Evolutionary conservation across 2,329 filamentous ascomycete genomes (phyloP).

Genomic region (Apiospora marii): DNA sequence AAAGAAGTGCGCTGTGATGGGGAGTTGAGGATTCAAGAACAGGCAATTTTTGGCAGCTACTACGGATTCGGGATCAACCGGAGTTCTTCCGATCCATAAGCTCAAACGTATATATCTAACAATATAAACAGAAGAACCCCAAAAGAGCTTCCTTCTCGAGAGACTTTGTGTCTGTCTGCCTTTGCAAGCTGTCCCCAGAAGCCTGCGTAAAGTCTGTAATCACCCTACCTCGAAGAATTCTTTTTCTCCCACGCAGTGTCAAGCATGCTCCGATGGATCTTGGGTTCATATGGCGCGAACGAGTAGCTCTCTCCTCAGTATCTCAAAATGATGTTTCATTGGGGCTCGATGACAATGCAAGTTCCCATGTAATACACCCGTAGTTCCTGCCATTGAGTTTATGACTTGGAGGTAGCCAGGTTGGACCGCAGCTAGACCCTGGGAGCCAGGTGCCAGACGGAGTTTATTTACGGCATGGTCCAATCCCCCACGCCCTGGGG

Average conservation of each 20-base stretch:
- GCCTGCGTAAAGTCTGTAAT: no score
- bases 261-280: no score
- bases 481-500: not conserved
- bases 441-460: not conserved
- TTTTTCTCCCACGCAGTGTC: not conserved
- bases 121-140: not conserved
- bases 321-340: not conserved
- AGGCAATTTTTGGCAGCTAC: slow-evolving; percentile 10
- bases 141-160: not conserved
- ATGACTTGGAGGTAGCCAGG: not conserved
- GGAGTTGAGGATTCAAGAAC: not conserved
- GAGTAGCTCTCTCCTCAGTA: no score
- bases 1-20: not conserved
- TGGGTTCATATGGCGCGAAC: no score
- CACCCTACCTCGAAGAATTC: no score
- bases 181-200: no score
- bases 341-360: no score
- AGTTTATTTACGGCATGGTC: not conserved
- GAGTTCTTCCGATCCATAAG: slow-evolving; percentile 18
- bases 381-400: not conserved
- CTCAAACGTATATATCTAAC: not conserved
- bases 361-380: not conserved
- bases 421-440: not conserved
- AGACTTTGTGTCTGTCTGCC: no score
- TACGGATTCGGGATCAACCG: not conserved